Conservation (phyloP, 2,329 filamentous ascomycete genomes). For the Penicillium sp. region DNA sequence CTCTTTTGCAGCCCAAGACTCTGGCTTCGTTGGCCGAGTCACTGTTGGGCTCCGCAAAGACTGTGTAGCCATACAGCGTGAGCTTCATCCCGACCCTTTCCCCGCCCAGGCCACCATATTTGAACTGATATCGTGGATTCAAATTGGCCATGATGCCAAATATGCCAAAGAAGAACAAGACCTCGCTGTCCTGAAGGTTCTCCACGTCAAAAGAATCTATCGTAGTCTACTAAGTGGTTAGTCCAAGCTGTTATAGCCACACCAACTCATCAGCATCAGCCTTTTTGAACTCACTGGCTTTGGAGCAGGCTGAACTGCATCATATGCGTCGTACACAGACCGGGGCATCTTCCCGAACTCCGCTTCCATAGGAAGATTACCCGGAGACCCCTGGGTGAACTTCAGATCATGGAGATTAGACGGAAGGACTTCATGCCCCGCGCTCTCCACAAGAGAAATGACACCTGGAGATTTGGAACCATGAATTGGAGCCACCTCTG, state of each 20-base stretch:
- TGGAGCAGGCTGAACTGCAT: not conserved
- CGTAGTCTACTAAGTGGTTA: slow-evolving; percentile 1
- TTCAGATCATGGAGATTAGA: not conserved
- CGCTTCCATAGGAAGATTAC: not conserved
- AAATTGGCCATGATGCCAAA: slow-evolving; percentile 27
- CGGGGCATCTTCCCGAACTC: not conserved
- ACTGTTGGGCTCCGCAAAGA: slow-evolving; percentile 13
- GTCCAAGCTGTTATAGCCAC: not conserved
- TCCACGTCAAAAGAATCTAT: slow-evolving; percentile 10
- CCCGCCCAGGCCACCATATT: slow-evolving; percentile 9
- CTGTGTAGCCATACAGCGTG: slow-evolving; percentile 30
- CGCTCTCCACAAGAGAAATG: not conserved
- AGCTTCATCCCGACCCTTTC: slow-evolving; percentile 24
- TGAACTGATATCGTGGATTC: slow-evolving; percentile 27
- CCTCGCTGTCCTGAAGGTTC: slow-evolving; percentile 15
- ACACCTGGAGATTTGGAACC: not conserved
- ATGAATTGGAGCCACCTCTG: not conserved
- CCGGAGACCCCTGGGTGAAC: not conserved
- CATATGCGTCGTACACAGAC: not conserved
- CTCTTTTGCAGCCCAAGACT: slow-evolving; percentile 27
- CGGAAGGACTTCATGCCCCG: not conserved
- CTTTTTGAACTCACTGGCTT: not conserved
- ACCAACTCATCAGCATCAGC: not conserved
- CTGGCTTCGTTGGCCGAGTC: slow-evolving; percentile 20
- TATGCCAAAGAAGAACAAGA: slow-evolving; percentile 35